Evolutionary conservation across 2,329 filamentous ascomycete species (phyloP), one percentile per base, ranked within the genome.

Genomic region (Alternaria triticina): DNA sequence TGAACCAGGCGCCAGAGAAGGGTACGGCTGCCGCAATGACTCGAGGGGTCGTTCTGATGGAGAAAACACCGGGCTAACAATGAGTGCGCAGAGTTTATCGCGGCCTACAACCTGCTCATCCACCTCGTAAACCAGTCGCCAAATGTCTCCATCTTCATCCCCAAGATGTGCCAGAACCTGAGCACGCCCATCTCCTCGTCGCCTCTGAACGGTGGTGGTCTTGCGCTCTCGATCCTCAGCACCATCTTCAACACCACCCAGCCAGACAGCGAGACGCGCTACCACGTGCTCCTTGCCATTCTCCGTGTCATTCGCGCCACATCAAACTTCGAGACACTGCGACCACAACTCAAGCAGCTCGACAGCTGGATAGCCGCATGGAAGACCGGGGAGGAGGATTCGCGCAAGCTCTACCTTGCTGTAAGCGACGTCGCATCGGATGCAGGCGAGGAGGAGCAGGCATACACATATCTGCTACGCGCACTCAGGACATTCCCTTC

Each of bases 231-330:
- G 71, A 91, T 96, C 73, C 88, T 99, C 72, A 94, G 93, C 78
- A 97, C 94, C 74, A 89, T 99, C 77, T 99, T 98, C 90, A 99
- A 99, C 87, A 91, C 96, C 88, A 98, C 71, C 84, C 90, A 71
- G 84, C 90, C 65, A 12, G 70, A 55, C 85, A 90, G 76, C 91
- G 90, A 93, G 59, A 88, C 92, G 77, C 90, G 96, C 65, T 97
- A 91, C 83, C 91, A 97, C 79, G 93, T 99, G 64, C 92, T 99
- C 77, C 87, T 96, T 80, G 89, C 94, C 76, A 94, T 97, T 73
- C 83, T 98, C 68, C 90, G 90, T 73, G 92, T 97, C 74, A 89
- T 97, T 80, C 91, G 87, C 76, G 88, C 93, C 66, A 83, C 77
- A 59, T 80, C 79, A 28, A 84, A 83, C 81, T 99, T 93, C 77